phyloP scores from a whole-genome alignment of 75 land plant species.

The Sequoia sempervirens region DNA sequence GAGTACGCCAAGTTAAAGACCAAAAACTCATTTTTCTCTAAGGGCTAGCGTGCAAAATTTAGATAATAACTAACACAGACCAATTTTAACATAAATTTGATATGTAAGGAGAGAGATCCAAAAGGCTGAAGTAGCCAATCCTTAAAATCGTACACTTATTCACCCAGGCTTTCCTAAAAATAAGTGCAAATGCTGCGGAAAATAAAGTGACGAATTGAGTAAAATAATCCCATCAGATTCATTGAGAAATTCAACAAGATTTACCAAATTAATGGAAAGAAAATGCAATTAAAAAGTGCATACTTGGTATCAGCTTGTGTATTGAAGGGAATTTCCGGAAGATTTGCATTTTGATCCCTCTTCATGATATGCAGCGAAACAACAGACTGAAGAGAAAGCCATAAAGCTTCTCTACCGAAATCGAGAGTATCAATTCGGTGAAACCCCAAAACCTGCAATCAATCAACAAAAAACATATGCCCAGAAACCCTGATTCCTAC shows the following conservation, averaged over 20 bases:
- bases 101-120: not conserved
- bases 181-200: not conserved
- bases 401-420: constrained; percentile 61
- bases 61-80: not conserved
- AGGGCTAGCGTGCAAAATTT: too few relatives aligned
- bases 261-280: not conserved
- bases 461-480: not conserved
- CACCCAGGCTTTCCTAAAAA: too few relatives aligned
- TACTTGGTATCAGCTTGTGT: constrained; percentile 19
- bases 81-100: not conserved
- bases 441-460: constrained; percentile 71
- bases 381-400: constrained; percentile 45
- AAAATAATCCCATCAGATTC: not conserved
- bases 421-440: constrained; percentile 60
- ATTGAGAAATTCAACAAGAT: not conserved
- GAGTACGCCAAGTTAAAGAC: too few relatives aligned
- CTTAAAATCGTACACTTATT: not conserved
- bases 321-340: constrained; percentile 57
- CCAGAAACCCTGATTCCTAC: not conserved
- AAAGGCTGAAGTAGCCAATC: not conserved
- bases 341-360: constrained; percentile 43
- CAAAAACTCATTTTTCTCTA: too few relatives aligned
- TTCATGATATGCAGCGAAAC: constrained; percentile 65
- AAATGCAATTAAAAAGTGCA: not conserved
- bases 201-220: not conserved